phyloP scores from a whole-genome alignment of 2,329 filamentous ascomycete species.

The Fusarium compactum region DNA sequence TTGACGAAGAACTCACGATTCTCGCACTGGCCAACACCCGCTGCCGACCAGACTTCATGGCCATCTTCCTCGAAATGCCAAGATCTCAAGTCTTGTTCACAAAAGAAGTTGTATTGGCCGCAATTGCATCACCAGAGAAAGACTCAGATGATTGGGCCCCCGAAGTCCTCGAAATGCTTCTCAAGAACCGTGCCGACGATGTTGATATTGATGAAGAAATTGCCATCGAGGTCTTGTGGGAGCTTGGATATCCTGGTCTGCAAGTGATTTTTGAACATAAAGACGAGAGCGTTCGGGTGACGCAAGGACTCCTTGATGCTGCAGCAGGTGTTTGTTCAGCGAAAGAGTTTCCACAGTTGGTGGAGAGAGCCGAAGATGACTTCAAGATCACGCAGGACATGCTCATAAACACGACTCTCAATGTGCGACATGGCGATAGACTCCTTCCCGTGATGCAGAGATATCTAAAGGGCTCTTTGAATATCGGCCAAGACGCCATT shows the following conservation, averaged over 20 bases:
- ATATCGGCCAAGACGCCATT: constrained; percentile 18
- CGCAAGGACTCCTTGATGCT: constrained; percentile 24
- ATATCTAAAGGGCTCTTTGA: constrained; percentile 19
- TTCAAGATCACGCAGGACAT: constrained; percentile 32
- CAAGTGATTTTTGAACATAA: constrained; percentile 25
- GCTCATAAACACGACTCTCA: constrained; percentile 31
- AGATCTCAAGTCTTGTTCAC: constrained; percentile 17
- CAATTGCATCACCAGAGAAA: constrained; percentile 19
- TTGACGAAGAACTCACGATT: constrained; percentile 24
- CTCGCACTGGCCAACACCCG: constrained; percentile 24
- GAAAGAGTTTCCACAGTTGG: constrained; percentile 19
- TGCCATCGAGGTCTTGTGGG: constrained; percentile 11
- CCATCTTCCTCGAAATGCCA: constrained; percentile 29
- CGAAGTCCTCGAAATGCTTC: constrained; percentile 33
- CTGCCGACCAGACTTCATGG: constrained; percentile 28
- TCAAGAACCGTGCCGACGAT: constrained; percentile 22
- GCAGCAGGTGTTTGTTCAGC: constrained; percentile 26
- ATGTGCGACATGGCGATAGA: constrained; percentile 23
- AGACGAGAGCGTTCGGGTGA: constrained; percentile 20
- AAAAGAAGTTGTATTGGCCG: constrained; percentile 25
- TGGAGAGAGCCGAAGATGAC: constrained; percentile 22
- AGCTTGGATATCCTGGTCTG: constrained; percentile 23
- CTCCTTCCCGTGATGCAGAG: constrained; percentile 25
- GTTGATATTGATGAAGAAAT: constrained; percentile 31
- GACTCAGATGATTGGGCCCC: constrained; percentile 28